phyloP scores from a whole-genome alignment of 1,284 basidiomycete genomes.

The Papiliotrema fonsecae region DNA sequence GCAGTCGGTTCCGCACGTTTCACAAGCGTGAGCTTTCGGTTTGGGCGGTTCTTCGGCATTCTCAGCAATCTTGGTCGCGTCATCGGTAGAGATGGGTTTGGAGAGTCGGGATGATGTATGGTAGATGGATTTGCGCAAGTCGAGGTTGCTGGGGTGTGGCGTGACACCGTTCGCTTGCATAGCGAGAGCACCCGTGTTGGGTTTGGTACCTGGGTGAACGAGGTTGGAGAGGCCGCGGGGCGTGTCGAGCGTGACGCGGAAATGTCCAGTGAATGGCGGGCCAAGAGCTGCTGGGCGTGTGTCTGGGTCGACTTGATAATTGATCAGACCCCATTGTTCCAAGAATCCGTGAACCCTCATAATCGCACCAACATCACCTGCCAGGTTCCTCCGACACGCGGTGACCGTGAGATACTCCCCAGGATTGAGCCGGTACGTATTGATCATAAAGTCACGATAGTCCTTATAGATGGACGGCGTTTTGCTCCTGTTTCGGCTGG shows the following conservation, averaged over 20 bases:
- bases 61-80: slow-evolving; percentile 56
- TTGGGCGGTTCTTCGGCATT: slow-evolving; percentile 56
- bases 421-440: slow-evolving; percentile 92
- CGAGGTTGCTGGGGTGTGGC: slow-evolving; percentile 64
- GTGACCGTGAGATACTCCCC: slow-evolving; percentile 97
- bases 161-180: slow-evolving; percentile 51
- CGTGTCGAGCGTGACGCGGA: slow-evolving; percentile 94
- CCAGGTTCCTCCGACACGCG: slow-evolving; percentile 90
- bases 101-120: slow-evolving; percentile 75
- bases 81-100: slow-evolving; percentile 57
- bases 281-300: slow-evolving; percentile 88
- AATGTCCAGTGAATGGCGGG: slow-evolving; percentile 97
- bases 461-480: slow-evolving; percentile 98
- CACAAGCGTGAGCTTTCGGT: slow-evolving; percentile 66
- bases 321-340: slow-evolving; percentile 98
- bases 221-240: slow-evolving; percentile 87
- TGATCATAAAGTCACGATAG: slow-evolving; percentile 99
- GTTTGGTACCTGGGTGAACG: slow-evolving; percentile 79
- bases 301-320: slow-evolving; percentile 99
- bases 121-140: slow-evolving; percentile 80
- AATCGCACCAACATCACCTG: slow-evolving; percentile 96
- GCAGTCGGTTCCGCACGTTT: slow-evolving; percentile 93
- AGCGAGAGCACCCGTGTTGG: slow-evolving; percentile 43
- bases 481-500: slow-evolving; percentile 88
- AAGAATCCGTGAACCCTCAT: slow-evolving; percentile 99